These are phyloP conservation scores for Decorospora gaudefroyi DNA, from an alignment of 2,329 filamentous ascomycete species.

Conservation along the genomic window DNA sequence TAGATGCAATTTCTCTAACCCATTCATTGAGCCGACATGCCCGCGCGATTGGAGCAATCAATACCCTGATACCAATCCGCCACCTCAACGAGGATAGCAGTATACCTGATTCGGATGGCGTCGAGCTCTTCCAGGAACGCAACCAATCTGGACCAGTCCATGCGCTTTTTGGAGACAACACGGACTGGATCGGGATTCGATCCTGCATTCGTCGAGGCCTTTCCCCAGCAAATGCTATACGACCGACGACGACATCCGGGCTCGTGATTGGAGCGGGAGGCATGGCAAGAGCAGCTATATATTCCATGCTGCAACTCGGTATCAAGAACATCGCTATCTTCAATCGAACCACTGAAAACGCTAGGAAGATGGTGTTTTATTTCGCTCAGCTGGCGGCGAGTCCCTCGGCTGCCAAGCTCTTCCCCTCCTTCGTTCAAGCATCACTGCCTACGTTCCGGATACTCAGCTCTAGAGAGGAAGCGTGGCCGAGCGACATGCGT, in stretches of 20 bases:
- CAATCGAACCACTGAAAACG: slow-evolving; percentile 69
- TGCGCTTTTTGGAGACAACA: slow-evolving; percentile 76
- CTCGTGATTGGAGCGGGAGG: slow-evolving; percentile 64
- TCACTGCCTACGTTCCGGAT: slow-evolving; percentile 59
- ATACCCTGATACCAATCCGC: slow-evolving; percentile 74
- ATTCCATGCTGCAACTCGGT: slow-evolving; percentile 77
- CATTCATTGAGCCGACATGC: slow-evolving; percentile 71
- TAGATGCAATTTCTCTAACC: slow-evolving; percentile 67
- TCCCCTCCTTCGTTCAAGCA: slow-evolving; percentile 29
- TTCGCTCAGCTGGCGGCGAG: slow-evolving; percentile 60
- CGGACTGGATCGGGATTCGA: slow-evolving; percentile 77
- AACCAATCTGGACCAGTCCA: slow-evolving; percentile 68
- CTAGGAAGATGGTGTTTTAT: slow-evolving; percentile 67
- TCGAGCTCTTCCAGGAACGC: slow-evolving; percentile 58
- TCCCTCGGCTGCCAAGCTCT: slow-evolving; percentile 22
- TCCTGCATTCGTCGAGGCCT: slow-evolving; percentile 72
- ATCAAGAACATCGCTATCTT: slow-evolving; percentile 75
- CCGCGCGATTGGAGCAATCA: slow-evolving; percentile 73
- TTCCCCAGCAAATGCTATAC: slow-evolving; percentile 68
- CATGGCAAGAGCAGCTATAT: slow-evolving; percentile 77
- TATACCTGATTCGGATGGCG: slow-evolving; percentile 60
- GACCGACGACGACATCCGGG: slow-evolving; percentile 54
- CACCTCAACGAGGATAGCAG: slow-evolving; percentile 59
- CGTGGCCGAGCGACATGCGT: slow-evolving; percentile 66
- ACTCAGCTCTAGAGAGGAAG: slow-evolving; percentile 59